Evolutionary conservation across 306 rosid species (phyloP), one percentile per base, ranked within the genome.

Genomic region (Trichosanthes cucumerina): DNA sequence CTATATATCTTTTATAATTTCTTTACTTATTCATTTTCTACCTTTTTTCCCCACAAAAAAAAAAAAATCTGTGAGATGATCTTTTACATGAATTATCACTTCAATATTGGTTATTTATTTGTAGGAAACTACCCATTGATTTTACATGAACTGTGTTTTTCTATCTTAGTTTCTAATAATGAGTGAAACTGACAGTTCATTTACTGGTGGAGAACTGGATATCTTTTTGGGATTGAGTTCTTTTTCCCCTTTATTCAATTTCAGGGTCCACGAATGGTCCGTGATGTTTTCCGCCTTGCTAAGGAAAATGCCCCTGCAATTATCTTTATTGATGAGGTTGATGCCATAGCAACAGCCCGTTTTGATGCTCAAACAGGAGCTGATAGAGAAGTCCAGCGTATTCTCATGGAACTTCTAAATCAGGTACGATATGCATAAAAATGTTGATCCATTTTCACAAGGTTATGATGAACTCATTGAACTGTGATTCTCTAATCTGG

Each of bases 281-380:
- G 99, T 79, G 99, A 96, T 83, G 99, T 96, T 75, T 96, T 96
- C 81, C 99, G 99, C 24, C 99, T 96, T 59, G 99, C 99, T 18
- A 96, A 96, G 86, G 99, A 96, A 88, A 96, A 96, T 88, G 98
- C 99, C 18, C 99, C 99, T 57, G 99, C 99, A 8, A 96, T 96
- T 80, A 96, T 96, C 84, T 96, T 96, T 84, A 96, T 96, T 52
- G 99, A 96, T 83, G 99, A 96, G 88, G 99, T 96, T 57, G 99
- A 96, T 89, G 99, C 99, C 7, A 96, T 96, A 58, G 99, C 99
- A 59, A 96, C 99, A 38, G 99, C 99, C 33, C 86, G 99, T 70
- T 96, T 96, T 89, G 99, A 96, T 88, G 99, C 99, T 65, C 99
- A 96, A 89, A 96, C 99, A 72, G 99, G 98, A 69, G 99, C 98